Conservation (phyloP, 257 asterid species). For the Plantago elongata region DNA sequence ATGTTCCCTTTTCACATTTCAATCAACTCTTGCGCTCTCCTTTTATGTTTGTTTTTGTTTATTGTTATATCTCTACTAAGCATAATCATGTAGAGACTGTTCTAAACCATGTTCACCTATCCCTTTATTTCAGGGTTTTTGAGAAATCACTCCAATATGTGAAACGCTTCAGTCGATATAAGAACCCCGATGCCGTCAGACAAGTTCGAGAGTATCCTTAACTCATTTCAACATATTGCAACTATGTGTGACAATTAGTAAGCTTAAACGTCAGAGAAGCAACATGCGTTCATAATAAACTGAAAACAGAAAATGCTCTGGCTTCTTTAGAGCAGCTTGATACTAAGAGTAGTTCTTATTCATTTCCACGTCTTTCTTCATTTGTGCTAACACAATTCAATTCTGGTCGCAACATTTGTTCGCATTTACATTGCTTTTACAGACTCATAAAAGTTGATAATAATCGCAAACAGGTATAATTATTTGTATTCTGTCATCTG, state of each 20-base stretch:
- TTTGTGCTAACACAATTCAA: too few relatives aligned
- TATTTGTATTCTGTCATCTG: too few relatives aligned
- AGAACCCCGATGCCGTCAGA: conserved; percentile 95
- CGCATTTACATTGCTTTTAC: too few relatives aligned
- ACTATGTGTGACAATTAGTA: neutral
- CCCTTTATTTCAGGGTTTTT: conserved; percentile 58
- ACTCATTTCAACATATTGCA: neutral
- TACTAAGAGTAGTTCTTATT: too few relatives aligned
- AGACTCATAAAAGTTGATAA: too few relatives aligned
- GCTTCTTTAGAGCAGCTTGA: too few relatives aligned
- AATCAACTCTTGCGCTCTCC: too few relatives aligned
- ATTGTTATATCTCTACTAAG: neutral
- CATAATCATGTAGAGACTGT: neutral
- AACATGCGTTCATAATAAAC: neutral
- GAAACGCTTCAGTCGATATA: conserved; percentile 97
- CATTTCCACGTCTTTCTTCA: too few relatives aligned
- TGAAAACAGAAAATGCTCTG: neutral
- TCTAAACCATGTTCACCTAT: too few relatives aligned
- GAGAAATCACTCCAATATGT: conserved; percentile 96
- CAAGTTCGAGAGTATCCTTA: conserved; percentile 99
- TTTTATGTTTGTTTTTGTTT: neutral
- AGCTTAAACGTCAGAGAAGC: neutral
- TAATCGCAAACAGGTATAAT: too few relatives aligned
- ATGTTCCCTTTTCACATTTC: too few relatives aligned
- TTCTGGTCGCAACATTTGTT: too few relatives aligned